Percentiles rank a stretch among this genome's conserved stretches.
These are phyloP conservation scores for Solanum virginianum DNA, from an alignment of 257 asterid species.

Conservation along the genomic window DNA sequence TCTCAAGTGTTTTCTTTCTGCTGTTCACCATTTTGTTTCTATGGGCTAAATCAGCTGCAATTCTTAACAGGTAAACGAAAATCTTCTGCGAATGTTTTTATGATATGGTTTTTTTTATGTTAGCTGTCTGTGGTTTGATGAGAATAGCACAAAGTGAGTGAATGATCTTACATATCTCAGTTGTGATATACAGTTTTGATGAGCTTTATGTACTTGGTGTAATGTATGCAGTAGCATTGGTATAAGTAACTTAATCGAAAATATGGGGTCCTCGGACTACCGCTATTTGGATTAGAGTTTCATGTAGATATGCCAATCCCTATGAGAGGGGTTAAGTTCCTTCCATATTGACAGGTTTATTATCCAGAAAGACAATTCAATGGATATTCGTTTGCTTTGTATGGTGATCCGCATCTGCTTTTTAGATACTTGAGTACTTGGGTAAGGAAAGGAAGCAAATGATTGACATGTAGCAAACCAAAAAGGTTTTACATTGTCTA, in stretches of 20 bases:
- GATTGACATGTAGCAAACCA: neutral
- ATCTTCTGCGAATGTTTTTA: neutral
- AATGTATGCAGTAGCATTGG: neutral
- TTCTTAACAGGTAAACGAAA: constrained; percentile 53
- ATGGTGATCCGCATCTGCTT: neutral
- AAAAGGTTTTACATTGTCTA: neutral
- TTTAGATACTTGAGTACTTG: neutral
- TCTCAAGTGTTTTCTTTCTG: constrained; percentile 68
- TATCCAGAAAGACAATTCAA: neutral
- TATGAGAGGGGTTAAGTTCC: neutral
- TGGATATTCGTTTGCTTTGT: neutral
- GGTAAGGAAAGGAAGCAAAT: neutral
- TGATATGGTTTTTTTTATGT: neutral
- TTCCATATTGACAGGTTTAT: neutral
- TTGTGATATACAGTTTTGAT: neutral
- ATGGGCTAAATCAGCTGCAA: constrained; percentile 89
- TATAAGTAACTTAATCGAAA: neutral
- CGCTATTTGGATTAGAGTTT: neutral
- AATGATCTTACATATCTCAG: neutral
- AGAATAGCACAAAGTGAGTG: neutral
- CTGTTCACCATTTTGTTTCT: constrained; percentile 66
- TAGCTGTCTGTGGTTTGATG: neutral
- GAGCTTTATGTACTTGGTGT: neutral
- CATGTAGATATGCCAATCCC: neutral
- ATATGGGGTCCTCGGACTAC: neutral